These are phyloP conservation scores for Ophiostoma novo-ulmi DNA, from an alignment of 2,329 filamentous ascomycete genomes.

Conservation along the genomic window DNA sequence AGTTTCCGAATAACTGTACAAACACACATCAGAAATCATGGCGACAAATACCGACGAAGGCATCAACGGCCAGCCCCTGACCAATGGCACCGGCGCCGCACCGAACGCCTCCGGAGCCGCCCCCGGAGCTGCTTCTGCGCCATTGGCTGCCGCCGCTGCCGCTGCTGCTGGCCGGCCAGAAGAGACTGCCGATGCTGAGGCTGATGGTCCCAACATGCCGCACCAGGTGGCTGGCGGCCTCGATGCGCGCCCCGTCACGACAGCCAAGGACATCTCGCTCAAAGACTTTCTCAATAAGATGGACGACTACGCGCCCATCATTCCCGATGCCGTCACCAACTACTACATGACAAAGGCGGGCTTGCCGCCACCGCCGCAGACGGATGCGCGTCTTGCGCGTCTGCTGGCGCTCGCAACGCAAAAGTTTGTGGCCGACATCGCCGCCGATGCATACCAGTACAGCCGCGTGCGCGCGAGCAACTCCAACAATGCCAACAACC, in stretches of 20 bases:
- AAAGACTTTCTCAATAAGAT: conserved; percentile 93
- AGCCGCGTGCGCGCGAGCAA: conserved; percentile 91
- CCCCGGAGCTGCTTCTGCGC: neutral
- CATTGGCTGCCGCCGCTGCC: neutral
- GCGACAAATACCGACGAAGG: conserved; percentile 15
- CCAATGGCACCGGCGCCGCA: conserved; percentile 22
- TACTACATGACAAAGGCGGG: conserved; percentile 97
- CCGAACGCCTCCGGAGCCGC: neutral
- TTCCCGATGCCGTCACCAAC: conserved; percentile 93
- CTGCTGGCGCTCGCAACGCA: conserved; percentile 96
- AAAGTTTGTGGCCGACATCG: conserved; percentile 97
- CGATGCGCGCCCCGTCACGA: conserved; percentile 32
- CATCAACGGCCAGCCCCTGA: conserved; percentile 7
- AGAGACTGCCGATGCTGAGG: neutral
- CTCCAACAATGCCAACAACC: conserved; percentile 78
- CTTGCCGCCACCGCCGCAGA: conserved; percentile 85
- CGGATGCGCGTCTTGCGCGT: conserved; percentile 82
- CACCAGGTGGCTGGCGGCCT: neutral
- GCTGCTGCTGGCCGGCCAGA: neutral
- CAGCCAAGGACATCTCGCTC: conserved; percentile 85
- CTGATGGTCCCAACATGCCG: conserved; percentile 14
- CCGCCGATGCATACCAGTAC: conserved; percentile 96
- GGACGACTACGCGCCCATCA: conserved; percentile 97
- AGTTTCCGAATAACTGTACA: neutral
- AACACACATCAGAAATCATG: neutral